Evolutionary conservation across 805 yeast species (phyloP).

Genomic region (Metschnikowia bowlesiae): DNA sequence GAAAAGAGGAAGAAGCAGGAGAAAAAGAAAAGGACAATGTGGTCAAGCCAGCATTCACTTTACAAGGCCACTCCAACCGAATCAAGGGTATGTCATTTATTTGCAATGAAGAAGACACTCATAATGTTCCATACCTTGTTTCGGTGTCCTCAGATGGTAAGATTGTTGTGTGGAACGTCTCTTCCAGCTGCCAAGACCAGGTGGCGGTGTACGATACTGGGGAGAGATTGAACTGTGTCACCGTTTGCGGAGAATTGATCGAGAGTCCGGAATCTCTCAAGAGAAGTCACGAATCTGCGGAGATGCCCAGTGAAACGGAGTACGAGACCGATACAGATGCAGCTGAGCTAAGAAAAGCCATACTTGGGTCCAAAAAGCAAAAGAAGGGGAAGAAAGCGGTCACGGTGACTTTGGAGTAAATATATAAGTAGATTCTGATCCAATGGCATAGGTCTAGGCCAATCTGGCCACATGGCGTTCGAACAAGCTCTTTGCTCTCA

Average conservation of each 20-base stretch:
- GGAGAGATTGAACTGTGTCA: conserved; percentile 85
- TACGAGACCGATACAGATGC: conserved; percentile 61
- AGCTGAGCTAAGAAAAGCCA: conserved; percentile 55
- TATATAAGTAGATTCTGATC: not conserved
- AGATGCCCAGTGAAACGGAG: conserved; percentile 55
- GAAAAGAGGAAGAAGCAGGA: no score
- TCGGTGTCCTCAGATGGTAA: conserved; percentile 92
- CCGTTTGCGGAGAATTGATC: conserved; percentile 68
- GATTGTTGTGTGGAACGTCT: conserved; percentile 81
- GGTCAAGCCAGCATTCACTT: conserved; percentile 48
- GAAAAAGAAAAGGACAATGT: not conserved
- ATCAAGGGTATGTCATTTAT: conserved; percentile 71
- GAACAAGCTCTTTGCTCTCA: conserved; percentile 76
- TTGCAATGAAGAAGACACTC: conserved; percentile 32
- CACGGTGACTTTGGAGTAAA: conserved; percentile 52
- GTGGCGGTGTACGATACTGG: conserved; percentile 88
- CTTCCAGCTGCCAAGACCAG: conserved; percentile 57
- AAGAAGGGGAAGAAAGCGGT: conserved; percentile 36
- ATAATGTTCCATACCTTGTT: conserved; percentile 47
- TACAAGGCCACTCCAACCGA: conserved; percentile 81
- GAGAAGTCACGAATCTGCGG: conserved; percentile 38
- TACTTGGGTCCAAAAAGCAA: conserved; percentile 47
- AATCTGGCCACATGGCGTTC: conserved; percentile 81
- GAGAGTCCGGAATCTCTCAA: conserved; percentile 72
- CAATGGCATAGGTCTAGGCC: conserved; percentile 3